Evolutionary conservation across 805 yeast genomes (phyloP), one percentile per base, ranked within the genome.

Genomic region (Lachancea waltii): DNA sequence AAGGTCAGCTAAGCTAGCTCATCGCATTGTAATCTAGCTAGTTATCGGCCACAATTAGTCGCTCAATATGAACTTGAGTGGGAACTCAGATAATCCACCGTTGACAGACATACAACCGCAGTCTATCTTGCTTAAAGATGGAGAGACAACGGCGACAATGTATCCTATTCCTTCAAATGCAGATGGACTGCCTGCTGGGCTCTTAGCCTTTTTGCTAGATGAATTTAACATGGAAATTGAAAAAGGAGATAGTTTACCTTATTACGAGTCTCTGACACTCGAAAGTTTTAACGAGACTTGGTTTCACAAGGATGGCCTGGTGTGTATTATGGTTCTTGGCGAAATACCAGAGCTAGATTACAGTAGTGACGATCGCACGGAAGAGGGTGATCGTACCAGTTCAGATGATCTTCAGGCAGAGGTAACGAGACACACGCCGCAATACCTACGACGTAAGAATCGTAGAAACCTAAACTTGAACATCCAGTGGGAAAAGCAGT

Each of bases 151-250:
- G 0, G 97, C 97, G 1, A 89, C 97, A 3, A 80, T 92, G 42
- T 86, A 85, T 54, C 97, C 98, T 3, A 74, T 90, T 10, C 72
- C 76, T 20, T 69, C 79, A 0, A 70, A 70, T 18, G 77, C 79
- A 40, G 54, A 52, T n/a, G 42, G 52, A 27, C 65, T 90, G 9
- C 97, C 97, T 0, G 73, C 76, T 2, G 90, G 86, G 0, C 66
- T 90, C 19, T 59, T 86, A 27, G 81, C 83, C 14, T 89, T 90
- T 54, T 58, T 90, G 29, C 77, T 90, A 45, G 97, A 89, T 56
- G 97, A 92, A 62, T 85, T 84, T 64, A 90, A 90, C 60, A 81
- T 83, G 78, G 98, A 90, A 57, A 77, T 90, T 17, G 89, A 81
- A 44, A 70, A 85, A 30, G 97, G 97, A 25, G 90, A 84, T 44